Percentiles rank a stretch among this genome's conserved stretches.
These are phyloP conservation scores for Solanum okadae DNA, from an alignment of 257 asterid genomes.

Conservation along the genomic window DNA sequence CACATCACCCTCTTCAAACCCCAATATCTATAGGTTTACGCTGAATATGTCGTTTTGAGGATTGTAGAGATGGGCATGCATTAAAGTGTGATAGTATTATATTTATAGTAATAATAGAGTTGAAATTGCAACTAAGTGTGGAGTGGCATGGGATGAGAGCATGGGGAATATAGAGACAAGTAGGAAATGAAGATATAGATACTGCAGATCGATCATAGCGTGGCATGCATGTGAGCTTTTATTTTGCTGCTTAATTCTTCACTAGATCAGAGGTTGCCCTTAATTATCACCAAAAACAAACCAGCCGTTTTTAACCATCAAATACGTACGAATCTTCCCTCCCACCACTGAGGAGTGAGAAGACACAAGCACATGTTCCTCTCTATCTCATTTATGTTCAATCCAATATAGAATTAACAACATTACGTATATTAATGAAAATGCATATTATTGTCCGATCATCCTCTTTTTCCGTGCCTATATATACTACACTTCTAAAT, in stretches of 20 bases:
- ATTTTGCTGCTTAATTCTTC: background rate
- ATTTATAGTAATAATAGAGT: background rate
- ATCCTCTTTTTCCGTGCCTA: background rate
- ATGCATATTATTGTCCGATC: background rate
- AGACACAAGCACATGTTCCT: conserved; percentile 1
- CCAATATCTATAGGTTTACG: background rate
- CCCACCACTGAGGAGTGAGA: conserved; percentile 8
- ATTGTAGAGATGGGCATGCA: conserved; percentile 19
- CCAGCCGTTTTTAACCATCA: conserved; percentile 10
- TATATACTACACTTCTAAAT: background rate
- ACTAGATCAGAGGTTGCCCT: background rate
- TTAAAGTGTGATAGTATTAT: background rate
- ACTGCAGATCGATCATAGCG: background rate
- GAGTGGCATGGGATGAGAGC: conserved; percentile 2
- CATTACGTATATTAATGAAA: background rate
- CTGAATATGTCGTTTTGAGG: background rate
- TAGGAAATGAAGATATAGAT: background rate
- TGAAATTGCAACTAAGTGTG: background rate
- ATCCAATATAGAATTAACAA: background rate
- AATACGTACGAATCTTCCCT: conserved; percentile 7
- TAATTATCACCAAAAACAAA: background rate
- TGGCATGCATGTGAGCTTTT: conserved; percentile 9
- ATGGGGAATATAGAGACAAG: conserved; percentile 18
- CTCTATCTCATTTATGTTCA: background rate
- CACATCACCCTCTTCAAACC: background rate